Percentiles rank a stretch among this genome's conserved stretches.
Evolutionary conservation across 2,329 filamentous ascomycete species (phyloP).

Genomic region (Aureobasidium sp.): DNA sequence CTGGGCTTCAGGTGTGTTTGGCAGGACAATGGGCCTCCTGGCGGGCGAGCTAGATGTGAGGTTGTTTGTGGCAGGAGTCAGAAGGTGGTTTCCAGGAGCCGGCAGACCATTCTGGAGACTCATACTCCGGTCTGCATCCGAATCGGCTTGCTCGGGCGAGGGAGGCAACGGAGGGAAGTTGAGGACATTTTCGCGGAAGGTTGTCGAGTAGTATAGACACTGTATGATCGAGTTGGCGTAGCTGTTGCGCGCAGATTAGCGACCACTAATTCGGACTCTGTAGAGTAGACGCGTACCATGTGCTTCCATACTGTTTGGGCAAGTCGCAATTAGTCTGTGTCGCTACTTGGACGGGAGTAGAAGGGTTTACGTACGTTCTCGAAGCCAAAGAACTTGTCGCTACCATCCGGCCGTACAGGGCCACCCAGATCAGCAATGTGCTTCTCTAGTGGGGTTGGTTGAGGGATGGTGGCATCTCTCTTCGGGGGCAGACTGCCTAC

Average conservation of each 20-base stretch:
- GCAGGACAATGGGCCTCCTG: slow-evolving; percentile 17
- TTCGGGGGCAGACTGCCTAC: slow-evolving; percentile 44
- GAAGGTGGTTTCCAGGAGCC: slow-evolving; percentile 35
- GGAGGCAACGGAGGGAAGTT: slow-evolving; percentile 58
- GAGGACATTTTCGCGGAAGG: slow-evolving; percentile 89
- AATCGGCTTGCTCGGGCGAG: neutral
- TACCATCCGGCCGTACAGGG: slow-evolving; percentile 75
- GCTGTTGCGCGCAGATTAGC: slow-evolving; percentile 41
- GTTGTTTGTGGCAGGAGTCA: slow-evolving; percentile 12
- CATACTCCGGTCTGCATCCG: slow-evolving; percentile 26
- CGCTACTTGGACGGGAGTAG: neutral
- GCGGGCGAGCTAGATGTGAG: slow-evolving; percentile 18
- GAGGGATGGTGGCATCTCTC: slow-evolving; percentile 52
- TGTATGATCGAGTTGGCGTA: slow-evolving; percentile 99
- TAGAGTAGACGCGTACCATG: slow-evolving; percentile 60
- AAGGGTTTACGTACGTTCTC: slow-evolving; percentile 69
- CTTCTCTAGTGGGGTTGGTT: slow-evolving; percentile 58
- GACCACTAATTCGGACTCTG: neutral
- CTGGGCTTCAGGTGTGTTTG: slow-evolving; percentile 18
- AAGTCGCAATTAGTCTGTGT: slow-evolving; percentile 17
- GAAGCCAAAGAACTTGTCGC: slow-evolving; percentile 96
- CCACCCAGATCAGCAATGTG: slow-evolving; percentile 78
- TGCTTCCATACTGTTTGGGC: slow-evolving; percentile 76
- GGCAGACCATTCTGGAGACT: slow-evolving; percentile 42
- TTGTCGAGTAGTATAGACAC: slow-evolving; percentile 89